Evolutionary conservation across 192 early-diverging fungal species (phyloP).

Genomic region (Physocladia obscura): DNA sequence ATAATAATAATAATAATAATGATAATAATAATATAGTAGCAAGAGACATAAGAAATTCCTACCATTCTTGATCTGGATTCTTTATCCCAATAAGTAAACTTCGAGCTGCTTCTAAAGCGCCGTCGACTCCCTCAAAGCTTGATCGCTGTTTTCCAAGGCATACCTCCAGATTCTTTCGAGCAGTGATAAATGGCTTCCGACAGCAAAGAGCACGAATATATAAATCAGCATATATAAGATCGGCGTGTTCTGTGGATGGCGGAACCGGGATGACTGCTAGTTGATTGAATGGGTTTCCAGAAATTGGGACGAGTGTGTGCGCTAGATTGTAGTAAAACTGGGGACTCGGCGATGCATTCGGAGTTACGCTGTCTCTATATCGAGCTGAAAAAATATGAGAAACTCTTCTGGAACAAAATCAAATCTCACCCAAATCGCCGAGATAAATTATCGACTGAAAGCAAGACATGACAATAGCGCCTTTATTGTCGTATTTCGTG

Average conservation of each 20-base stretch:
- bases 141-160: neutral
- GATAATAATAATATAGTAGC: neutral
- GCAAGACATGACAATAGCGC: constrained; percentile 11
- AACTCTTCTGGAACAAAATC: neutral
- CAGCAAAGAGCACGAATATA: constrained; percentile 19
- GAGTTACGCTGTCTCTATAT: constrained; percentile 1
- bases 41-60: neutral
- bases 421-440: constrained; percentile 62
- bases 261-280: constrained; percentile 67
- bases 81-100: neutral
- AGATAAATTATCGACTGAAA: constrained; percentile 59
- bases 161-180: constrained; percentile 10
- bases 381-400: neutral
- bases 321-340: constrained; percentile 70
- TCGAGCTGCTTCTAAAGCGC: constrained; percentile 2
- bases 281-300: constrained; percentile 75
- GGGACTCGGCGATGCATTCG: constrained; percentile 36
- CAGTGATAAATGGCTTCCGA: constrained; percentile 6
- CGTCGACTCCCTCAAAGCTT: constrained; percentile 3
- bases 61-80: constrained; percentile 4
- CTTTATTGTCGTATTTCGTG: neutral
- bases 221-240: constrained; percentile 5
- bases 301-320: constrained; percentile 55
- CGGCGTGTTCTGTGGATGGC: neutral
- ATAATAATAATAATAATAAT: neutral